phyloP scores from a whole-genome alignment of 2,329 filamentous ascomycete genomes.

The Tolypocladium paradoxum region DNA sequence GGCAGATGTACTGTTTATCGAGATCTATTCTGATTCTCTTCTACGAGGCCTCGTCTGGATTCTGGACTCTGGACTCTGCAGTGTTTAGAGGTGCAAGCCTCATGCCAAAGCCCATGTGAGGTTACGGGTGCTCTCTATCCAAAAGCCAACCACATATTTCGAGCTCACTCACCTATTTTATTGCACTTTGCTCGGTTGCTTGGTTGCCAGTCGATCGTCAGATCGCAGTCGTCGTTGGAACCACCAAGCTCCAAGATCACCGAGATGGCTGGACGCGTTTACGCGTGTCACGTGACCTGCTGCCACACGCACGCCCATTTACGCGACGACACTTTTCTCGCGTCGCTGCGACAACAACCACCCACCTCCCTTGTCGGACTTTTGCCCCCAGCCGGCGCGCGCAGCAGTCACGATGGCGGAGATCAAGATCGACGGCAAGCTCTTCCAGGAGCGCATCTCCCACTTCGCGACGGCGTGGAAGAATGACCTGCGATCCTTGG shows the following conservation, averaged over 20 bases:
- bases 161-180: no score
- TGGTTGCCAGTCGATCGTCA: not conserved
- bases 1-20: not conserved
- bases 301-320: conserved; percentile 21
- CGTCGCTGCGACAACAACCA: conserved; percentile 19
- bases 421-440: conserved; percentile 89
- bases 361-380: conserved; percentile 1
- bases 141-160: no score
- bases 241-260: not conserved
- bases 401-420: conserved; percentile 50
- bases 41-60: no score
- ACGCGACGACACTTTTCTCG: conserved; percentile 32
- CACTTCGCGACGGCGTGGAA: conserved; percentile 90
- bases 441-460: conserved; percentile 87
- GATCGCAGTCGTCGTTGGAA: not conserved
- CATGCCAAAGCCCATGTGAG: not conserved
- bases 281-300: conserved; percentile 22
- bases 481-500: conserved; percentile 80
- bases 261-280: conserved; percentile 12
- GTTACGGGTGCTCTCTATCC: not conserved
- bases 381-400: conserved; percentile 15
- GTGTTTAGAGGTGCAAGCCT: no score
- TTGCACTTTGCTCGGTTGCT: not conserved
- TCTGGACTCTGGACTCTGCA: no score
- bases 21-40: not conserved